Base-by-base conservation (phyloP, 495 filamentous ascomycete genomes). In the Acidiella bohemica region DNA sequence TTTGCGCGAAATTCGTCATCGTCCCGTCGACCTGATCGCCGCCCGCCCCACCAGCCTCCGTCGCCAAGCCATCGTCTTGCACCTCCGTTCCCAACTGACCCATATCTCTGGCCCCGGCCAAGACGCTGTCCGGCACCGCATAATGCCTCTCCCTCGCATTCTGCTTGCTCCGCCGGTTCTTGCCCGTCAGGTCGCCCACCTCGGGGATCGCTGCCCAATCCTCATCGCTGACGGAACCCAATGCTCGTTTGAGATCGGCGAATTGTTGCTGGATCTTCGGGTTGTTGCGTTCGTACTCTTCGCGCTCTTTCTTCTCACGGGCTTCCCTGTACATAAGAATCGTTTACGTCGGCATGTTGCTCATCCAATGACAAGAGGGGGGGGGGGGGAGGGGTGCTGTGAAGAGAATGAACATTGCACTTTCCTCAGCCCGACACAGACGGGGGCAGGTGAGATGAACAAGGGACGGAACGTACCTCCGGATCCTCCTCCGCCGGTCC, bases 201-300 rank as follows among this genome's bases (percentile, higher is more conserved):
- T 99, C 90, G 6, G 90, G 90, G 21, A 99, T 67, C 45, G 77
- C 87, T 29, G 86, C 86, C 90, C 90, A 99, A 46, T 95, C 87
- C 37, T 96, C 88, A 62, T 95, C 90, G 40, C 80, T 84, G 35
- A 99, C 78, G 12, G 76, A 79, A 24, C 80, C 81, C 18, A 99
- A 69, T 1, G 81, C 84, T 53, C 92, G 70, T 61, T 96, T 99
- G 32, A 95, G 67, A 50, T 94, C 92, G 57, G 86, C 86, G 56
- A 99, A 99, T 57, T 96, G 90, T 51, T 95, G 86, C 62, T 93
- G 85, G 37, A 99, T 96, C 61, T 96, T 99, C 4, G 90, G 90
- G 57, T 96, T 96, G 56, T 94, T 82, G 31, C 76, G 74, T 61
- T 99, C 92, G 70, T 93, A 93, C 39, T 95, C 87, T 51, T 90